phyloP scores from a whole-genome alignment of 2,329 filamentous ascomycete genomes.

The Cytospora piceae region DNA sequence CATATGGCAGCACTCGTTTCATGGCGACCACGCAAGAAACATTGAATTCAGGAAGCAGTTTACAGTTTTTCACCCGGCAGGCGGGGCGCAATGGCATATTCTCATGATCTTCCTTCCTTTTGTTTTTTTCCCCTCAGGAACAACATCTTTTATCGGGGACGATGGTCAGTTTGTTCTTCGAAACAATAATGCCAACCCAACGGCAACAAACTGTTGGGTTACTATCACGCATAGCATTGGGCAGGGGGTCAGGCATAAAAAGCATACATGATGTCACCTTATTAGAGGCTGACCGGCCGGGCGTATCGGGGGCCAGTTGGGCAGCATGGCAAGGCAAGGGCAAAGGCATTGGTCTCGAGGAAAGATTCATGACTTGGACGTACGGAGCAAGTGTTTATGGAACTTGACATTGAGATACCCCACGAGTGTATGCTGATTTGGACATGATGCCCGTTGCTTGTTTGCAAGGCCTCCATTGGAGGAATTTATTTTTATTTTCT shows the following conservation, averaged over 20 bases:
- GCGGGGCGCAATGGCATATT: neutral
- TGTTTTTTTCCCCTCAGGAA: neutral
- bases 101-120: neutral
- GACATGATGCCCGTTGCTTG: slow-evolving; percentile 7
- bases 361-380: neutral
- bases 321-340: neutral
- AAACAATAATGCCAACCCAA: neutral
- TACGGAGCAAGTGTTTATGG: slow-evolving; percentile 8
- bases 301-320: slow-evolving; percentile 7
- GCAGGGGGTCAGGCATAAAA: slow-evolving; percentile 1
- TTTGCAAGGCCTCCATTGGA: neutral
- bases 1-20: neutral
- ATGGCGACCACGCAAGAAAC: neutral
- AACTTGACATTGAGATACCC: slow-evolving; percentile 32
- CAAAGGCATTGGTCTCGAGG: neutral
- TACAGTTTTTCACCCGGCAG: neutral
- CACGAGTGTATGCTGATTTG: slow-evolving; percentile 21
- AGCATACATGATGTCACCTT: slow-evolving; percentile 26
- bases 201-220: neutral
- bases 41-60: neutral
- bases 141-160: neutral
- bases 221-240: neutral
- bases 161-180: neutral
- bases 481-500: neutral
- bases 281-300: slow-evolving; percentile 22